Percentiles rank a stretch among this genome's conserved stretches.
Conservation (phyloP, 192 early-diverging fungal genomes). For the Chytriomyces confervae region DNA sequence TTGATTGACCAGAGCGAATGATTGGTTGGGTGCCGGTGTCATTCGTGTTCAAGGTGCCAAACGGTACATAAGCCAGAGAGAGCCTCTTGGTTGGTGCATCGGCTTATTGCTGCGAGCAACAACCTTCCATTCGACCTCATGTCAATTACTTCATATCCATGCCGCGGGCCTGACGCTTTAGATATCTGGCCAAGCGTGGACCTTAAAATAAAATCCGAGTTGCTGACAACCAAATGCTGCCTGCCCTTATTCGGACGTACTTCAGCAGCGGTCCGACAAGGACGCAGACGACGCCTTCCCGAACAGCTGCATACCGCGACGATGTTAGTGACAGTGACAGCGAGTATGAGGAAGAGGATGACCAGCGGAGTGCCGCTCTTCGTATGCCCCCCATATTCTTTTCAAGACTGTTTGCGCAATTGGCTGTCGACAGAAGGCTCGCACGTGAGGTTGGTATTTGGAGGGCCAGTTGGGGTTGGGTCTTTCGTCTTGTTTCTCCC, state of each 20-base stretch:
- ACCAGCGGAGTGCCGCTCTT: not conserved
- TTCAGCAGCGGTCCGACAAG: not conserved
- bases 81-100: too few species aligned
- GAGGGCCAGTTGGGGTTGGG: not conserved
- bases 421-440: not conserved
- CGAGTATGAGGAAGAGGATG: slow-evolving; percentile 4
- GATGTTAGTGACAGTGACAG: not conserved
- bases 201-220: too few species aligned
- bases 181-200: too few species aligned
- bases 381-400: not conserved
- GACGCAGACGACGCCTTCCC: not conserved
- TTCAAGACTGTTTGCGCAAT: not conserved
- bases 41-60: too few species aligned
- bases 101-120: too few species aligned
- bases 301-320: not conserved
- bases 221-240: not conserved
- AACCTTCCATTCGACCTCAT: too few species aligned
- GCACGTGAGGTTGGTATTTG: not conserved
- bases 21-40: too few species aligned
- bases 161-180: too few species aligned
- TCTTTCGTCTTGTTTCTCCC: not conserved
- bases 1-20: too few species aligned
- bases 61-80: too few species aligned
- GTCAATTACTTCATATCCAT: too few species aligned
- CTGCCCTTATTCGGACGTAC: slow-evolving; percentile 12